These are phyloP conservation scores for Paramecium biaurelia DNA, from an alignment of 73 alveolate species.

Conservation along the genomic window DNA sequence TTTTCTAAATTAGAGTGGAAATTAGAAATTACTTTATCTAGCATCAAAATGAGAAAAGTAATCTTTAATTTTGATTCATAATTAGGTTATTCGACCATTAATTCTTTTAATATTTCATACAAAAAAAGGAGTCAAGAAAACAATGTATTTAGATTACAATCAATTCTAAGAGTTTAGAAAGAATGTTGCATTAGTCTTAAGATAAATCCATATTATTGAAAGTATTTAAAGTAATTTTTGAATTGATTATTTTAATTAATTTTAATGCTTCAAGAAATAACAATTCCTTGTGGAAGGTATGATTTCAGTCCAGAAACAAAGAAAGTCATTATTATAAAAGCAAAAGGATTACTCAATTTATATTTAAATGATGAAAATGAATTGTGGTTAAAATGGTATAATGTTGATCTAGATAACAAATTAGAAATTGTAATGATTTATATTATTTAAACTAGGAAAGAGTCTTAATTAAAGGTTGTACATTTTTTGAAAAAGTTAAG, in stretches of 20 bases:
- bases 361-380: constrained; percentile 31
- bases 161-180: constrained; percentile 36
- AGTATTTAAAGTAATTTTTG: constrained; percentile 39
- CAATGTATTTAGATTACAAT: constrained; percentile 26
- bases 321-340: not conserved
- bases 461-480: not conserved
- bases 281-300: constrained; percentile 42
- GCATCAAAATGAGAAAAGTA: constrained; percentile 40
- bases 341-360: not conserved
- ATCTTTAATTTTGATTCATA: not conserved
- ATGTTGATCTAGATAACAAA: not conserved
- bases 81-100: constrained; percentile 35
- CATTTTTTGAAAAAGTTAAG: constrained; percentile 14
- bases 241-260: not conserved
- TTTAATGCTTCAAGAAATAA: not conserved
- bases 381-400: not conserved
- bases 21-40: constrained; percentile 8
- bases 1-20: constrained; percentile 29
- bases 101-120: constrained; percentile 45
- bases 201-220: constrained; percentile 4
- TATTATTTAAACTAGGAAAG: not conserved
- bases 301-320: not conserved
- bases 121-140: not conserved
- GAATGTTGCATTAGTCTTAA: constrained; percentile 10
- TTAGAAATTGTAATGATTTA: not conserved